Base-by-base conservation (phyloP, 1,284 basidiomycete species). In the Phlebopus sp. region DNA sequence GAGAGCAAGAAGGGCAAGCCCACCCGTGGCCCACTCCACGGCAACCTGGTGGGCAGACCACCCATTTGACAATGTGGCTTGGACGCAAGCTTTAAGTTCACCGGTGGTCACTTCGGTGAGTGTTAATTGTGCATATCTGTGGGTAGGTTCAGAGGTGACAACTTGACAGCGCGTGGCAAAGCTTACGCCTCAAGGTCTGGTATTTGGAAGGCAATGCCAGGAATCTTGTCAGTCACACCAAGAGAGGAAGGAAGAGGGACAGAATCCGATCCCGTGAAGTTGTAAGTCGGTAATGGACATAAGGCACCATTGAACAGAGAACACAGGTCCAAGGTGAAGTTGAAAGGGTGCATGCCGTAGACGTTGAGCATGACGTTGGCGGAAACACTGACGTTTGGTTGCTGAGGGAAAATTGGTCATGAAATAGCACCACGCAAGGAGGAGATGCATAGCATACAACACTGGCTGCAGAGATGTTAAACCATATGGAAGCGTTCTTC, bases 31-130 rank as follows among this genome's bases (percentile, higher is more conserved):
- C 88, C 90, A 96, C 58, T 83, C 78, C 11, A 92, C 93, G 2
- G 79, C 82, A 4, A 70, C 64, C 65, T 91, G 88, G 50, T 82
- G 80, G 0, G 84, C 80, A 1, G 92, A 90, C 80, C 86, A 86
- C 9, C 95, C 94, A 63, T 98, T 99, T 17, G 90, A 85, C 4
- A 98, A 73, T 1, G 93, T 96, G 7, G 92, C 82, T 66, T 96
- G 92, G 3, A 98, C 77, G 59, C 95, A 99, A 0, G 92, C 92
- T 38, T 86, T 90, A 50, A 90, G 75, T 4, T 82, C 68, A 38
- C 82, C 81, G 1, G 86, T 87, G 40, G 73, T 70, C 32, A 81
- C 74, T 53, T 92, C 82, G 1, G 75, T 78, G 19, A 98, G 77
- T 8, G 84, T 80, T 44, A 99, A 72, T 54, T 92, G 89, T 0